Conservation (phyloP, 169 alveolate species). For the Neospora caninum region DNA sequence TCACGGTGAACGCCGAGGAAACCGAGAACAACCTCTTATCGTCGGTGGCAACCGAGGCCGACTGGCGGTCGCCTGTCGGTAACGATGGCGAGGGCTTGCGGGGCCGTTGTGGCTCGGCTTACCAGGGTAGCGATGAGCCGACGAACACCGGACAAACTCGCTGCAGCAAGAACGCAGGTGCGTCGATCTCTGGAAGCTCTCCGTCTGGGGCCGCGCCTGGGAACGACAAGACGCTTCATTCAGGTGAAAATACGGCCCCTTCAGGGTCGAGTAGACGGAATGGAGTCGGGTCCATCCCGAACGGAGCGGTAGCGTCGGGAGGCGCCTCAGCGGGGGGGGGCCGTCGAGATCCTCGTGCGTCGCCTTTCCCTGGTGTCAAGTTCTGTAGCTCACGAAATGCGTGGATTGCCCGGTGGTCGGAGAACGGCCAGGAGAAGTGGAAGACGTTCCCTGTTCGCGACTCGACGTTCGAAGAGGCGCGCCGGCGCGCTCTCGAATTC, state of each 20-base stretch:
- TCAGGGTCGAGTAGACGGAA: neutral
- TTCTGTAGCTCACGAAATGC: slow-evolving; percentile 54
- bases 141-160: neutral
- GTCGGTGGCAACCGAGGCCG: neutral
- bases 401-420: slow-evolving; percentile 60
- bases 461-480: slow-evolving; percentile 45
- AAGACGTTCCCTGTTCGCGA: slow-evolving; percentile 41
- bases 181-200: neutral
- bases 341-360: neutral
- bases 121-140: neutral
- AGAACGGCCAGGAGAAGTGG: slow-evolving; percentile 54
- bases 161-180: neutral
- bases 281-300: neutral
- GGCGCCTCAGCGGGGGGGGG: neutral
- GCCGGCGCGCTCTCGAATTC: slow-evolving; percentile 47
- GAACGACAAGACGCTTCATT: neutral
- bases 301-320: neutral
- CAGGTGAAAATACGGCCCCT: neutral
- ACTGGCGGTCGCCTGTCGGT: neutral
- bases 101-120: neutral
- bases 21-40: neutral
- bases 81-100: neutral
- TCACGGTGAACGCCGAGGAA: too few species aligned
- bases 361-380: slow-evolving; percentile 44
- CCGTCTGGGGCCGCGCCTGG: neutral